phyloP scores from a whole-genome alignment of 1,284 basidiomycete genomes.

The Cutaneotrichosporon daszewskae region DNA sequence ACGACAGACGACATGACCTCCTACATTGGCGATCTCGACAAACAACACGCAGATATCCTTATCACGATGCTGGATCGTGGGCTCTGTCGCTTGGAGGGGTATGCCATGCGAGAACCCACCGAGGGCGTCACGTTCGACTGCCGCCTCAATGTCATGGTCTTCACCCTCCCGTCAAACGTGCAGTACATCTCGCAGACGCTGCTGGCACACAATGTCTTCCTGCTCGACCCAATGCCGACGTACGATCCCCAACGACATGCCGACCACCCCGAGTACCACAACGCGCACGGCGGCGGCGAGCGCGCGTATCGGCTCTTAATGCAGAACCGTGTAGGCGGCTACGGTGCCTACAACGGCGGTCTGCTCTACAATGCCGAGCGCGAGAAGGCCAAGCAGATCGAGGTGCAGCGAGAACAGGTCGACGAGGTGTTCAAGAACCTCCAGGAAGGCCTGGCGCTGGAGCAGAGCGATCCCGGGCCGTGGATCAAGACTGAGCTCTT shows the following conservation, averaged over 20 bases:
- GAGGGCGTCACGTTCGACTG: slow-evolving; percentile 45
- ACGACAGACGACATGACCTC: slow-evolving; percentile 46
- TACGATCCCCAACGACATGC: slow-evolving; percentile 57
- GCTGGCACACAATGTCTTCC: slow-evolving; percentile 59
- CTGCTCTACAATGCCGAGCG: slow-evolving; percentile 20
- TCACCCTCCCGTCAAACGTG: slow-evolving; percentile 87
- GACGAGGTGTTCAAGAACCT: slow-evolving; percentile 88
- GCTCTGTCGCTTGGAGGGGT: slow-evolving; percentile 73
- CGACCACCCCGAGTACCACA: slow-evolving; percentile 64
- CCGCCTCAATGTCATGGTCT: slow-evolving; percentile 77
- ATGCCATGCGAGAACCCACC: slow-evolving; percentile 44
- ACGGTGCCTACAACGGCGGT: slow-evolving; percentile 3
- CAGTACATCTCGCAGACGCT: slow-evolving; percentile 71
- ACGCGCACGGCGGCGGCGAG: slow-evolving; percentile 63
- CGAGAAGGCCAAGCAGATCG: slow-evolving; percentile 70
- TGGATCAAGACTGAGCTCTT: slow-evolving; percentile 86
- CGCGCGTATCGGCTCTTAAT: slow-evolving; percentile 19
- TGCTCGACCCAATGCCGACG: slow-evolving; percentile 66
- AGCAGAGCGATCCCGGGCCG: slow-evolving; percentile 77
- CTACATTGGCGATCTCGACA: slow-evolving; percentile 78
- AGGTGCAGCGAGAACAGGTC: slow-evolving; percentile 87
- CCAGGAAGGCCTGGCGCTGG: slow-evolving; percentile 76
- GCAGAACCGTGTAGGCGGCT: slow-evolving; percentile 11
- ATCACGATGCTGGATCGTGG: slow-evolving; percentile 76
- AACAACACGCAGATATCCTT: slow-evolving; percentile 67